Base-by-base conservation (phyloP, 2,329 filamentous ascomycete species). In the Coniochaeta hoffmannii region DNA sequence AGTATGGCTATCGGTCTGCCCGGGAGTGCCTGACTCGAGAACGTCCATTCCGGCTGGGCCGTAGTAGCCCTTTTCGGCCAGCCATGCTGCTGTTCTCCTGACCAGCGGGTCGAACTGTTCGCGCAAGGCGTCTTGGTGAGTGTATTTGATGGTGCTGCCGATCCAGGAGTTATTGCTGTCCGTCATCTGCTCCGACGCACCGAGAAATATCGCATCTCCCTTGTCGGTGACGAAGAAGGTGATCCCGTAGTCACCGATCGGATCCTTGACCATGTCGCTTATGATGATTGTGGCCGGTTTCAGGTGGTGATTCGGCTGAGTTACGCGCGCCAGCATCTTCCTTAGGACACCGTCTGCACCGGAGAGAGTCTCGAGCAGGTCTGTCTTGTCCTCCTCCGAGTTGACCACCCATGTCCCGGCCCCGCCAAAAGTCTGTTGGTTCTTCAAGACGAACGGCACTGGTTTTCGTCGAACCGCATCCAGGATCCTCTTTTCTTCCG, bases 391-490 rank as follows among this genome's bases (percentile, higher is more conserved):
- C 3, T 61, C 60, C 11, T 66, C 62, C 0, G 57, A 62, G 1
- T 56, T 57, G 8, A 71, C 59, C 1, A 72, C 61, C 55, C 66
- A 72, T 0, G 68, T 71, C 2, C 70, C 70, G 2, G 69, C 70
- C 4, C 69, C 68, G 3, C 68, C 69, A 56, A 70, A 70, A 0
- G 67, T 69, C 52, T 71, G 69, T 51, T 72, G 70, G 35, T 64
- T 70, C 57, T 72, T 71, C 30, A 72, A 56, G 1, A 71, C 69
- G n/a, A 72, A 72, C 0, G 69, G 70, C 1, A 70, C 52, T 0
- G 57, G 55, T 4, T 65, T 61, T 15, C 44, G 28, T 17, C 56
- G 54, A 14, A 72, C 54, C 15, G 60, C 60, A 1, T 57, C 53
- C 5, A 67, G 58, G n/a, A 71, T 58, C 26, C 56, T 55, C 12